Percentiles rank a stretch among this genome's conserved stretches.
These are phyloP conservation scores for Linum lewisii DNA, from an alignment of 345 rosid species.

Conservation along the genomic window DNA sequence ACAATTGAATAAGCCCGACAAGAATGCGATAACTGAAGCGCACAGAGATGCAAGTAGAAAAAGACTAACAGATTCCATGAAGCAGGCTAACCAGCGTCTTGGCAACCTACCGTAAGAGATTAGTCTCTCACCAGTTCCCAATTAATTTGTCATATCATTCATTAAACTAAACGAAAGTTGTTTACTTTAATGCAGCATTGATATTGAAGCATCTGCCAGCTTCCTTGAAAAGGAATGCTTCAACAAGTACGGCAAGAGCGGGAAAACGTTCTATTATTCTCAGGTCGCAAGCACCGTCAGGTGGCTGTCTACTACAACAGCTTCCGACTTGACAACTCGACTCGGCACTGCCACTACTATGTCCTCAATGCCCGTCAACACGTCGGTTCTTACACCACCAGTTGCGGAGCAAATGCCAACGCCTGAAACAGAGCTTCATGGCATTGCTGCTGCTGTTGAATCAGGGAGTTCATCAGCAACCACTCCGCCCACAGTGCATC, in stretches of 20 bases:
- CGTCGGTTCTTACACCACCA: too few species aligned
- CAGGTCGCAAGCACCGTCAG: conserved; percentile 74
- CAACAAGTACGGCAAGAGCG: conserved; percentile 70
- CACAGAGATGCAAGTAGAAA: conserved; percentile 62
- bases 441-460: neutral
- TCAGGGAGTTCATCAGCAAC: neutral
- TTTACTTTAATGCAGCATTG: conserved; percentile 35
- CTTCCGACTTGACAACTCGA: conserved; percentile 11
- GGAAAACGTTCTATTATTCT: conserved; percentile 75
- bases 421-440: neutral
- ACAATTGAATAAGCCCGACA: conserved; percentile 59
- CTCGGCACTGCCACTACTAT: neutral
- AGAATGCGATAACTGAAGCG: conserved; percentile 55
- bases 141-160: neutral
- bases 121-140: neutral
- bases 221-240: conserved; percentile 71
- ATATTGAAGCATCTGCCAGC: conserved; percentile 38
- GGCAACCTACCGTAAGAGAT: conserved; percentile 13
- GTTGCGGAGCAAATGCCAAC: neutral
- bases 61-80: conserved; percentile 49
- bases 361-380: neutral
- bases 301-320: conserved; percentile 56
- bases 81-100: conserved; percentile 45
- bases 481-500: neutral
- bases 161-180: neutral